Base-by-base conservation (phyloP, 345 rosid species). In the Erodium maritimum region DNA sequence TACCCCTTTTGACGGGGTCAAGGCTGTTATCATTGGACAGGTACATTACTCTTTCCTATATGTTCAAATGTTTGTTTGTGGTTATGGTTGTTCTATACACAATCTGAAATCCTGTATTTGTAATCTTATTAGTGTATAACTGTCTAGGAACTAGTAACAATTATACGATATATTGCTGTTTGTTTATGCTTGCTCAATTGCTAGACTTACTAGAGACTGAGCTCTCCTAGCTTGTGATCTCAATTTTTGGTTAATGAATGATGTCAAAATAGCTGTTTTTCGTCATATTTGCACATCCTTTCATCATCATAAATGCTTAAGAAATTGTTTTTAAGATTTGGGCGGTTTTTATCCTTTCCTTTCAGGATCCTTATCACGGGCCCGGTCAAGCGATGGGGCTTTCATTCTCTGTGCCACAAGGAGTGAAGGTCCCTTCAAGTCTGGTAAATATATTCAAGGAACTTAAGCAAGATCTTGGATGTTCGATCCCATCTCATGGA, bases 311-410 rank as follows among this genome's bases (percentile, higher is more conserved):
- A 42, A 10, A 13, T 14, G 48, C 2, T 10, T 13, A 42, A 42
- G 48, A 12, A 12, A 42, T 42, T 42, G 46, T 42, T 42, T 42
- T 42, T 42, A 9, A 42, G n/a, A n/a, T n/a, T n/a, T n/a, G n/a
- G n/a, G 12, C 48, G 3, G 2, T 10, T 42, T 42, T 13, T 0
- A 3, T 2, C 14, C 14, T 42, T 42, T 42, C 2, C 12, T 42
- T 42, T 10, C 17, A 42, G 87, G 96, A 93, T 67, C 99, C 99
- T 70, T 93, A 93, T 64, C 99, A 89, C 61, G 99, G 95, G 63
- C 88, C 89, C 54, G 88, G 89, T 69, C 99, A 93, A 67, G 99
- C 99, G 53, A 89, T 93, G 99, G 96, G 99, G 12, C 89, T 93
- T 18, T 75, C 96, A 8, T 93, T 93, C 77, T 89, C 99, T 46